Percentiles rank a stretch among this genome's conserved stretches.
phyloP scores from a whole-genome alignment of 2,329 filamentous ascomycete species.

The Fonsecaea nubica region DNA sequence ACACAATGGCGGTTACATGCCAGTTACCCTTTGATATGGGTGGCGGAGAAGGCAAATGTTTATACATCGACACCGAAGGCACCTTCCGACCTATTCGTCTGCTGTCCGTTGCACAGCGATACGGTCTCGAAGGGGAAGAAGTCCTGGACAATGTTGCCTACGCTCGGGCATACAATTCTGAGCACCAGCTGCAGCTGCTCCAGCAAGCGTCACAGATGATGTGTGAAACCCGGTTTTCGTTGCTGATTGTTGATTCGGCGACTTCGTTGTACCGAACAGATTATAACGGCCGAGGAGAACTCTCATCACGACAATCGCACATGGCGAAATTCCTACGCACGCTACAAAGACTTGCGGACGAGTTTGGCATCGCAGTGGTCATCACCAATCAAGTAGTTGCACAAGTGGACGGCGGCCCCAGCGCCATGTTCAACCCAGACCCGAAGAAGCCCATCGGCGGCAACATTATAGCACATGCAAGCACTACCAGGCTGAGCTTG shows the following conservation, averaged over 20 bases:
- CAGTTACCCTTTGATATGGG: conserved; percentile 99
- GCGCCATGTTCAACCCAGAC: conserved; percentile 98
- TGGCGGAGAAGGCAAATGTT: conserved; percentile 94
- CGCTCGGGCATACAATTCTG: conserved; percentile 96
- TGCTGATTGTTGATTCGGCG: conserved; percentile 94
- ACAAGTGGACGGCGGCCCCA: conserved; percentile 94
- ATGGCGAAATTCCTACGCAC: conserved; percentile 58
- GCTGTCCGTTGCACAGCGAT: conserved; percentile 89
- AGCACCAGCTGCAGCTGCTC: conserved; percentile 93
- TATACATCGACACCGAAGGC: conserved; percentile 98
- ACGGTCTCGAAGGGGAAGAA: conserved; percentile 93
- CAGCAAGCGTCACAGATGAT: conserved; percentile 98
- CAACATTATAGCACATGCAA: conserved; percentile 98
- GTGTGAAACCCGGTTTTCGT: conserved; percentile 97
- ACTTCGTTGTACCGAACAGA: conserved; percentile 96
- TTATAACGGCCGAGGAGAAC: conserved; percentile 93
- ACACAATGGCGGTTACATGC: conserved; percentile 97
- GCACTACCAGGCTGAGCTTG: conserved; percentile 89
- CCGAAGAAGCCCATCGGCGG: conserved; percentile 99
- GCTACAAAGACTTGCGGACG: conserved; percentile 62
- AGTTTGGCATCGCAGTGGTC: conserved; percentile 95
- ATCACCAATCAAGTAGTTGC: conserved; percentile 99
- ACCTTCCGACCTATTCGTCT: conserved; percentile 93
- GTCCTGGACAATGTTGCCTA: conserved; percentile 98
- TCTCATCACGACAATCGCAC: conserved; percentile 81